phyloP scores from a whole-genome alignment of 2,329 filamentous ascomycete genomes.

The Pseudocercospora pini-densiflorae region DNA sequence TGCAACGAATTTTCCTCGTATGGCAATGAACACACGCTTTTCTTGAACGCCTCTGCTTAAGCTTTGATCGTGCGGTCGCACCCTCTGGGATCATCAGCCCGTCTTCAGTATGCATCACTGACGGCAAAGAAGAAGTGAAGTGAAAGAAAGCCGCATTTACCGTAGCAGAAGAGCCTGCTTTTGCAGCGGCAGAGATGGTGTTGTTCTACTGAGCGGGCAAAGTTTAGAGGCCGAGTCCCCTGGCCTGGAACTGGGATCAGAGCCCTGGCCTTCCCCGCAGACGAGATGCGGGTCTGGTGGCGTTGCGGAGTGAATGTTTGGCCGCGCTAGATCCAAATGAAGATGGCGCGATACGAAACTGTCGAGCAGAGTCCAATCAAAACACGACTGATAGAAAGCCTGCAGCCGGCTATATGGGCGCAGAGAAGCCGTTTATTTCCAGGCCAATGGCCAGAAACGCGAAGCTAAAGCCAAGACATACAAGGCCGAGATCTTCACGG shows the following conservation, averaged over 20 bases:
- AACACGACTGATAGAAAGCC: background rate
- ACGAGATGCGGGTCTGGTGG: background rate
- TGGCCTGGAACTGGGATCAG: background rate
- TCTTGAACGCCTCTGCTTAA: conserved; percentile 29
- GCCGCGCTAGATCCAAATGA: background rate
- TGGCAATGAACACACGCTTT: conserved; percentile 31
- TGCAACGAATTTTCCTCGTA: conserved; percentile 29
- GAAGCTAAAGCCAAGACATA: conserved; percentile 7
- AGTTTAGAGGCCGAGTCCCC: conserved; percentile 6
- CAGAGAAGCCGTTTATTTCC: background rate
- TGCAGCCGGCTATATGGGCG: background rate
- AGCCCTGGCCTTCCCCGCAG: conserved; percentile 12
- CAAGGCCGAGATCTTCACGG: conserved; percentile 1
- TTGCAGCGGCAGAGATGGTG: conserved; percentile 5
- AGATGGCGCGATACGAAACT: background rate
- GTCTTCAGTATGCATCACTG: conserved; percentile 4
- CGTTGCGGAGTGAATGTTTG: conserved; percentile 4
- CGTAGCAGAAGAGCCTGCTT: conserved; percentile 11
- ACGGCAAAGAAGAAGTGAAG: conserved; percentile 15
- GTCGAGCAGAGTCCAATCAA: background rate
- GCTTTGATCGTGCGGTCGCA: conserved; percentile 22
- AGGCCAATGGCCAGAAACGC: conserved; percentile 5
- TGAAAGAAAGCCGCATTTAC: conserved; percentile 20
- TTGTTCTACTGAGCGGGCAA: background rate
- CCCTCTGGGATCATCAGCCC: conserved; percentile 18